These are phyloP conservation scores for Arbutus unedo DNA, from an alignment of 148 eudicot genomes.

Conservation along the genomic window DNA sequence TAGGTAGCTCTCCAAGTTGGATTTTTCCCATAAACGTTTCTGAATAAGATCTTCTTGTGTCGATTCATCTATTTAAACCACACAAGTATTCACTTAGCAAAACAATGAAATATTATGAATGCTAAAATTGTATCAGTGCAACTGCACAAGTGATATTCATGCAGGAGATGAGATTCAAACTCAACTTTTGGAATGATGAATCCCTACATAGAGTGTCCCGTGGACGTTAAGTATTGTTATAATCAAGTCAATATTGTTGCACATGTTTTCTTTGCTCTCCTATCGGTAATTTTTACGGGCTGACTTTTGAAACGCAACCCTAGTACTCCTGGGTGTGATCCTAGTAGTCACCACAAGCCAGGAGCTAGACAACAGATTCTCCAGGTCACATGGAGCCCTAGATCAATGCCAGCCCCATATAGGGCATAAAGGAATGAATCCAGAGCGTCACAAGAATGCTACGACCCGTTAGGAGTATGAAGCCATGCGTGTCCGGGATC, in stretches of 20 bases:
- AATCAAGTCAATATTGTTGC: not conserved
- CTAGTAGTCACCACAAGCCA: not conserved
- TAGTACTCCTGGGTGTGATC: not conserved
- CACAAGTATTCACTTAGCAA: constrained; percentile 4
- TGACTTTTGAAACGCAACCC: no score
- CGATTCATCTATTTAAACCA: constrained; percentile 51
- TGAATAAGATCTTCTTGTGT: constrained; percentile 79
- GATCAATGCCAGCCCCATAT: not conserved
- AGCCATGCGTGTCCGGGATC: not conserved
- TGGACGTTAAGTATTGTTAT: not conserved
- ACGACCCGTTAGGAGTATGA: not conserved
- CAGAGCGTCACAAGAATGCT: not conserved
- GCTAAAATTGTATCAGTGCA: not conserved
- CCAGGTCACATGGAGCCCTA: not conserved
- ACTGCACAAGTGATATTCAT: not conserved
- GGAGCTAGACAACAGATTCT: not conserved
- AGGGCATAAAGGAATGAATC: not conserved
- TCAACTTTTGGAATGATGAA: not conserved
- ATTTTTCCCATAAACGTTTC: constrained; percentile 74
- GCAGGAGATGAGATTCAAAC: not conserved
- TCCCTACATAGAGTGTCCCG: not conserved
- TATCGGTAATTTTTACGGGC: no score
- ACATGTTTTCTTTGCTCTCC: not conserved
- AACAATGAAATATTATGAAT: not conserved
- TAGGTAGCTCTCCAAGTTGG: constrained; percentile 68